These are phyloP conservation scores for Cryptococcus floricola DNA, from an alignment of 1,284 basidiomycete species.

Conservation along the genomic window DNA sequence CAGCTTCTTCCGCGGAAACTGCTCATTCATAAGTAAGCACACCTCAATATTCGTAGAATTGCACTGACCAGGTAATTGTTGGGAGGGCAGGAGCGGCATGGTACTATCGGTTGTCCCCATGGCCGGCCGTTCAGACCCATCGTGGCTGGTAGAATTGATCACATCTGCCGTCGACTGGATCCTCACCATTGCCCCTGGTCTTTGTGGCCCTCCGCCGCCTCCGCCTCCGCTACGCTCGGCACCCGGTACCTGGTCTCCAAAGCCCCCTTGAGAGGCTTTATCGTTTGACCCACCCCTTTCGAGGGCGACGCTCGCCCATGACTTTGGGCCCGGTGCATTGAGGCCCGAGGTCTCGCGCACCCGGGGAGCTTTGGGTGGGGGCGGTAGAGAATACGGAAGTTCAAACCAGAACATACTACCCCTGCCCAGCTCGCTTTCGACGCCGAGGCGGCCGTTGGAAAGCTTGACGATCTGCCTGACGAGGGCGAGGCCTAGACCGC, in stretches of 20 bases:
- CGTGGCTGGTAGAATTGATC: neutral
- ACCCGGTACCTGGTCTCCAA: too few relatives aligned
- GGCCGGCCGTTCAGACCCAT: slow-evolving; percentile 13
- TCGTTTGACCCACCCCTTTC: neutral
- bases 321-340: neutral
- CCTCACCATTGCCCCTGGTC: slow-evolving; percentile 6
- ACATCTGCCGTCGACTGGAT: neutral
- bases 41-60: neutral
- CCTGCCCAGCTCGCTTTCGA: slow-evolving; percentile 46
- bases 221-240: too few relatives aligned
- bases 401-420: slow-evolving; percentile 57
- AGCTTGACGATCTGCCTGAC: slow-evolving; percentile 86
- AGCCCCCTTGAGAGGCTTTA: neutral
- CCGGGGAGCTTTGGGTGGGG: slow-evolving; percentile 19
- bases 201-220: neutral
- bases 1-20: slow-evolving; percentile 19
- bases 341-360: neutral
- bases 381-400: slow-evolving; percentile 50
- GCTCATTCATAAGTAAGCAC: neutral
- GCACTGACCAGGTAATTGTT: neutral
- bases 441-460: slow-evolving; percentile 70
- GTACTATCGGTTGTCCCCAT: slow-evolving; percentile 27
- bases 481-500: slow-evolving; percentile 78
- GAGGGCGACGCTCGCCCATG: neutral
- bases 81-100: slow-evolving; percentile 4